Conservation (phyloP, 805 yeast genomes). For the Saitoella complicata region DNA sequence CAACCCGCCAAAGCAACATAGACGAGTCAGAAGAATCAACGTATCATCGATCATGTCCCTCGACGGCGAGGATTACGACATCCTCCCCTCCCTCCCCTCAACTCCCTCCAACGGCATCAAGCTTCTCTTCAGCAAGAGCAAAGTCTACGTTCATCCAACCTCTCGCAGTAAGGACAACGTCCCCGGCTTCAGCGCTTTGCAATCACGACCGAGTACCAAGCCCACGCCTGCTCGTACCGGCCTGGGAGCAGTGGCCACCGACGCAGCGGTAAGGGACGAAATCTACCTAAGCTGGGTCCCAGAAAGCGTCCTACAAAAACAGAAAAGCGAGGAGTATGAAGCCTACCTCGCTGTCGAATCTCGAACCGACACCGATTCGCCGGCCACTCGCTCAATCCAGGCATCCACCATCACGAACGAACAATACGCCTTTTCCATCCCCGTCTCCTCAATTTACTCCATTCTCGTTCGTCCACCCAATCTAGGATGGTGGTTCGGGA, state of each 20-base stretch:
- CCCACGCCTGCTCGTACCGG: no score
- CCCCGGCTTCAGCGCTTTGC: conserved; percentile 55
- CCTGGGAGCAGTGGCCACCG: no score
- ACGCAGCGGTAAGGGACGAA: conserved; percentile 46
- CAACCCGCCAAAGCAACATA: no score
- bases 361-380: conserved; percentile 16
- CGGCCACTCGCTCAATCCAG: conserved; percentile 9
- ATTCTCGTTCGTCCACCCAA: conserved; percentile 74
- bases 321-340: conserved; percentile 31
- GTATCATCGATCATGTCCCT: no score
- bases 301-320: conserved; percentile 1
- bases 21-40: no score
- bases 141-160: conserved; percentile 72
- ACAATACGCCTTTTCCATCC: conserved; percentile 47
- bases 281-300: conserved; percentile 32
- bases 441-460: conserved; percentile 48
- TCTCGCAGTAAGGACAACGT: conserved; percentile 57
- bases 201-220: conserved; percentile 34
- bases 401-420: conserved; percentile 21
- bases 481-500: conserved; percentile 84
- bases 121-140: conserved; percentile 26
- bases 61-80: no score
- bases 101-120: conserved; percentile 5
- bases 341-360: conserved; percentile 37
- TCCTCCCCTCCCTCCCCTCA: not conserved